Conservation (phyloP, 331 rosid species). For the Spiraea crenata region DNA sequence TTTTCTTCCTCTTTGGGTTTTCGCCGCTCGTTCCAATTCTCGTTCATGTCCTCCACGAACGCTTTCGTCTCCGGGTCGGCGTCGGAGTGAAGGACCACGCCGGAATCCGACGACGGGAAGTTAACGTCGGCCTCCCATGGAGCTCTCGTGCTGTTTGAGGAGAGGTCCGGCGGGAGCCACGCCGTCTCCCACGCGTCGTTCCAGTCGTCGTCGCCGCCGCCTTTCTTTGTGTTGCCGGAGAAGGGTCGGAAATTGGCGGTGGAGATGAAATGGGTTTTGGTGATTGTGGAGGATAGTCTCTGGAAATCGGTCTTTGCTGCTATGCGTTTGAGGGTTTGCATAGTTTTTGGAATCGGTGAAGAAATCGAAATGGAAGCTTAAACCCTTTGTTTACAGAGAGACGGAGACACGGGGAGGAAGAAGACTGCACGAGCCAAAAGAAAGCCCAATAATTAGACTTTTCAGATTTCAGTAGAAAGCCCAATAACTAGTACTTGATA, state of each 20-base stretch:
- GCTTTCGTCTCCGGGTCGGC: slow-evolving; percentile 76
- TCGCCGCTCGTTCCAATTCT: slow-evolving; percentile 75
- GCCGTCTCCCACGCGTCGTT: slow-evolving; percentile 94
- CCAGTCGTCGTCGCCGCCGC: slow-evolving; percentile 81
- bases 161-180: slow-evolving; percentile 88
- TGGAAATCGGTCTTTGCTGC: slow-evolving; percentile 23
- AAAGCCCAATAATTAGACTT: too few species aligned
- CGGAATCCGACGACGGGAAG: slow-evolving; percentile 49
- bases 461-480: too few species aligned
- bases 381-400: background rate
- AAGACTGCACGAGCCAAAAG: background rate
- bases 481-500: too few species aligned
- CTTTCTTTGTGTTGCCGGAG: slow-evolving; percentile 40
- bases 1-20: slow-evolving; percentile 44
- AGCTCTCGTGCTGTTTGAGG: slow-evolving; percentile 45
- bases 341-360: background rate
- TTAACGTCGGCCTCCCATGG: slow-evolving; percentile 88
- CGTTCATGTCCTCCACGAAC: slow-evolving; percentile 87
- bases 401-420: background rate
- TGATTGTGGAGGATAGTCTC: slow-evolving; percentile 6
- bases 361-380: background rate
- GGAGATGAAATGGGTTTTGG: slow-evolving; percentile 14
- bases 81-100: slow-evolving; percentile 32
- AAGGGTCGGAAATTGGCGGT: slow-evolving; percentile 15
- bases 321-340: slow-evolving; percentile 52